These are phyloP conservation scores for Adiantum capillusveneris DNA, from an alignment of 75 land plant species.

Conservation along the genomic window DNA sequence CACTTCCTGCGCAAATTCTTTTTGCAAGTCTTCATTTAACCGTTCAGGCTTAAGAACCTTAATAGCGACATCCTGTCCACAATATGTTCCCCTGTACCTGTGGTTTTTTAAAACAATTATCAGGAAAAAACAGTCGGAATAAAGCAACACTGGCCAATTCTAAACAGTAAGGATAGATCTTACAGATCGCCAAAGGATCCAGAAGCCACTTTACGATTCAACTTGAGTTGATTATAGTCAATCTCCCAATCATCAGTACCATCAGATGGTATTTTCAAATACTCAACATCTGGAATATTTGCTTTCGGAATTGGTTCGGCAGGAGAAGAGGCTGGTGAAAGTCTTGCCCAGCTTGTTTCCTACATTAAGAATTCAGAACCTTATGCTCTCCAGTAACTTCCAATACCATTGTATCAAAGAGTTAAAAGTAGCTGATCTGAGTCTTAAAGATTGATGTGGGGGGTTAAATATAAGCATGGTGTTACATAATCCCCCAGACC, in stretches of 20 bases:
- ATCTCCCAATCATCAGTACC: constrained; percentile 94
- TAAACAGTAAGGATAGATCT: constrained; percentile 35
- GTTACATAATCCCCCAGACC: too few relatives aligned
- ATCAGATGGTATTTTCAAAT: constrained; percentile 67
- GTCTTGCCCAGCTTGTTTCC: constrained; percentile 42
- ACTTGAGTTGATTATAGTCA: constrained; percentile 55
- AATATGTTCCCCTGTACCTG: constrained; percentile 65
- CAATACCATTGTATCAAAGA: background rate
- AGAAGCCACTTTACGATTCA: constrained; percentile 71
- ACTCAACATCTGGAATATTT: constrained; percentile 11
- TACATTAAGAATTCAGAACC: too few relatives aligned
- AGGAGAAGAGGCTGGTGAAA: constrained; percentile 31
- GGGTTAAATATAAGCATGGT: too few relatives aligned
- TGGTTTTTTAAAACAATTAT: too few relatives aligned
- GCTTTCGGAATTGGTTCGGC: constrained; percentile 12
- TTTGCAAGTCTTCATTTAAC: constrained; percentile 36
- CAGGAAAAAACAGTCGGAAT: too few relatives aligned
- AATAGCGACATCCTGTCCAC: constrained; percentile 72
- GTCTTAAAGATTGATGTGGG: background rate
- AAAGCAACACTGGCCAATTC: too few relatives aligned
- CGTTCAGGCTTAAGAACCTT: constrained; percentile 63
- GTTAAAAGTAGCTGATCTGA: background rate
- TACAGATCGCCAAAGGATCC: constrained; percentile 95
- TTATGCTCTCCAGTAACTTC: background rate
- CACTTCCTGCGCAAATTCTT: constrained; percentile 69